A percentile compares a stretch with the other conserved stretches of the same genome.
phyloP scores from a whole-genome alignment of 2,329 filamentous ascomycete species.

The Diaporthe capsici region DNA sequence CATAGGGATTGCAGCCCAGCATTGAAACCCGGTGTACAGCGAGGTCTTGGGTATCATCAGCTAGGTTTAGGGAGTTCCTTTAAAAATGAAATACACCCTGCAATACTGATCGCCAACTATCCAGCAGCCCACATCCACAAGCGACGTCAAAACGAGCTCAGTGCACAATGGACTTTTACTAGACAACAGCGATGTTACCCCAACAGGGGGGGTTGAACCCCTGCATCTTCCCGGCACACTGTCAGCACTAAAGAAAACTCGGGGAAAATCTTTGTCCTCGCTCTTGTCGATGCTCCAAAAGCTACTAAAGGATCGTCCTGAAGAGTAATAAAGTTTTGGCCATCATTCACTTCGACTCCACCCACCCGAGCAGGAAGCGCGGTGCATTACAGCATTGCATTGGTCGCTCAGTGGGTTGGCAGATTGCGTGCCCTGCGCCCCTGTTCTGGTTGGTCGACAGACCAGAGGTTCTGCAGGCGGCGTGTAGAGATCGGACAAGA shows the following conservation, averaged over 20 bases:
- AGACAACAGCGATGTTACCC: constrained; percentile 26
- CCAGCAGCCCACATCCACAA: background rate
- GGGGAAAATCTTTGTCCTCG: too few relatives aligned
- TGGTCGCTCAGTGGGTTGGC: constrained; percentile 37
- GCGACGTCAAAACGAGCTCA: constrained; percentile 8
- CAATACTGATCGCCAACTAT: too few relatives aligned
- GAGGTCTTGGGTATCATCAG: too few relatives aligned
- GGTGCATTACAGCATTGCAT: constrained; percentile 40
- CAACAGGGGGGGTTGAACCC: background rate
- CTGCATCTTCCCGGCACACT: background rate
- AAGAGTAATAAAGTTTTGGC: background rate
- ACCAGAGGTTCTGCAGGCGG: constrained; percentile 10
- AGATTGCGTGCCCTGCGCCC: constrained; percentile 25
- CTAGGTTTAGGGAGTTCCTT: too few relatives aligned
- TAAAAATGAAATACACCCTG: too few relatives aligned
- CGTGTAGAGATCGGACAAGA: constrained; percentile 28
- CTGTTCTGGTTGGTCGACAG: background rate
- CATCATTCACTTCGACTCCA: background rate
- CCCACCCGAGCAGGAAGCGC: constrained; percentile 22
- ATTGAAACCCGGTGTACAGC: too few relatives aligned
- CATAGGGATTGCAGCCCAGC: background rate
- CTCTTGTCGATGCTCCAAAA: too few relatives aligned
- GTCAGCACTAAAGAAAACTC: constrained; percentile 23
- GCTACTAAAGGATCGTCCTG: background rate
- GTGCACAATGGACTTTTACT: background rate